A percentile compares a stretch with the other conserved stretches of the same genome.
Conservation (phyloP, 192 early-diverging fungal genomes). For the Gamsiella multidivaricata region DNA sequence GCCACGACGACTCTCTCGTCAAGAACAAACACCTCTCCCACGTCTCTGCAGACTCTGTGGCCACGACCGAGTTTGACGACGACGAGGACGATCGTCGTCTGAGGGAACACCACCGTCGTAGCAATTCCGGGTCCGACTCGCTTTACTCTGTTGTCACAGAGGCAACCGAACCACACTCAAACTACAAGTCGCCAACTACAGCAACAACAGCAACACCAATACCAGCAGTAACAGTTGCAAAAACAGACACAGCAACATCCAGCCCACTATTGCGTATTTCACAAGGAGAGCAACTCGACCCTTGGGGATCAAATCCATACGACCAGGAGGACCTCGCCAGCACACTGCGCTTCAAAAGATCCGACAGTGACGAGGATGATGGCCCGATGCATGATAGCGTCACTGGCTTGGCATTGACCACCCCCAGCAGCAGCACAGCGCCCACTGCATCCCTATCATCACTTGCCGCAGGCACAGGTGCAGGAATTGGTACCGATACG, state of each 20-base stretch:
- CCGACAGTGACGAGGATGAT: constrained; percentile 17
- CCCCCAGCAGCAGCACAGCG: constrained; percentile 5
- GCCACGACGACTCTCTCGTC: background rate
- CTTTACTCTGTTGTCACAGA: constrained; percentile 52
- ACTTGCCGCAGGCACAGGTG: constrained; percentile 5
- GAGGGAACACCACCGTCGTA: constrained; percentile 32
- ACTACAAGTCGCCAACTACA: constrained; percentile 6
- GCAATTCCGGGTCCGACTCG: constrained; percentile 39
- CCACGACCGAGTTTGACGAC: constrained; percentile 49
- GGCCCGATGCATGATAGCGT: constrained; percentile 23
- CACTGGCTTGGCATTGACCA: constrained; percentile 37
- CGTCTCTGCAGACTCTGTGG: constrained; percentile 43
- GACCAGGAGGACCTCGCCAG: constrained; percentile 42
- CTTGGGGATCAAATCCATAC: constrained; percentile 50
- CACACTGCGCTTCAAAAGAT: constrained; percentile 32
- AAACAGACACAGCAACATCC: background rate
- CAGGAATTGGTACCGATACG: constrained; percentile 20
- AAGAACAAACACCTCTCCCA: constrained; percentile 42
- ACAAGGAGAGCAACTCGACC: constrained; percentile 37
- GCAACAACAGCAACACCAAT: background rate
- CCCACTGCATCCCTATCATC: constrained; percentile 6
- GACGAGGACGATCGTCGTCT: constrained; percentile 25
- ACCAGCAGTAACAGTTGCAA: background rate
- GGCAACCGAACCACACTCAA: constrained; percentile 31
- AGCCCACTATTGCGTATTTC: constrained; percentile 11